These are phyloP conservation scores for Oleoguttula mirabilis DNA, from an alignment of 495 filamentous ascomycete genomes.

Conservation along the genomic window DNA sequence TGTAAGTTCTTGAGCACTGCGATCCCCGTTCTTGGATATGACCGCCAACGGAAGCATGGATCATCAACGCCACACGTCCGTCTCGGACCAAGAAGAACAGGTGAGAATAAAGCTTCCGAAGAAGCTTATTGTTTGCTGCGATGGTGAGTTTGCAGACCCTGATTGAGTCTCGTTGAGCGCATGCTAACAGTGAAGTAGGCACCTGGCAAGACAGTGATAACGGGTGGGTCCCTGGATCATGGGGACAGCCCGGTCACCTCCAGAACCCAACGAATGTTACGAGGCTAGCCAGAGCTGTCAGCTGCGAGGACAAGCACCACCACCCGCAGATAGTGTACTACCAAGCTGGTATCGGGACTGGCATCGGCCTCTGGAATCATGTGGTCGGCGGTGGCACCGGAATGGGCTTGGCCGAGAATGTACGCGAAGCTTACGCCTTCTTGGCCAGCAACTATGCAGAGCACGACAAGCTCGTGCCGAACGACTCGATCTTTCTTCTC, in stretches of 20 bases:
- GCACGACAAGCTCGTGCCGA: slow-evolving; percentile 21
- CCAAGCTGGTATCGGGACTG: slow-evolving; percentile 25
- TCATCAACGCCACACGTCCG: slow-evolving; percentile 5
- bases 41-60: too few species aligned
- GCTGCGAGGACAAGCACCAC: slow-evolving; percentile 24
- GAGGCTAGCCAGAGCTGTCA: slow-evolving; percentile 30
- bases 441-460: slow-evolving; percentile 32
- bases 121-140: slow-evolving; percentile 29
- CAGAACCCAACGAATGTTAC: slow-evolving; percentile 32
- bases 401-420: slow-evolving; percentile 18
- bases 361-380: slow-evolving; percentile 17
- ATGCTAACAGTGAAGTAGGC: slow-evolving; percentile 3
- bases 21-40: too few species aligned
- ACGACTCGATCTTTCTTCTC: slow-evolving; percentile 27
- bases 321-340: slow-evolving; percentile 28
- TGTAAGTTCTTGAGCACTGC: too few species aligned
- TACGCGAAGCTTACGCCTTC: slow-evolving; percentile 30
- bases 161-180: not conserved
- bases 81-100: not conserved
- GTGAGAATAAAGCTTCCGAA: slow-evolving; percentile 19
- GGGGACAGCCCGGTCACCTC: slow-evolving; percentile 26
- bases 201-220: slow-evolving; percentile 32
- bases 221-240: slow-evolving; percentile 20
- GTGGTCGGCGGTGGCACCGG: slow-evolving; percentile 20
- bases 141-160: slow-evolving; percentile 24